Evolutionary conservation across 2,329 filamentous ascomycete species (phyloP), one percentile per base, ranked within the genome.

Genomic region (Alternaria gaisen): DNA sequence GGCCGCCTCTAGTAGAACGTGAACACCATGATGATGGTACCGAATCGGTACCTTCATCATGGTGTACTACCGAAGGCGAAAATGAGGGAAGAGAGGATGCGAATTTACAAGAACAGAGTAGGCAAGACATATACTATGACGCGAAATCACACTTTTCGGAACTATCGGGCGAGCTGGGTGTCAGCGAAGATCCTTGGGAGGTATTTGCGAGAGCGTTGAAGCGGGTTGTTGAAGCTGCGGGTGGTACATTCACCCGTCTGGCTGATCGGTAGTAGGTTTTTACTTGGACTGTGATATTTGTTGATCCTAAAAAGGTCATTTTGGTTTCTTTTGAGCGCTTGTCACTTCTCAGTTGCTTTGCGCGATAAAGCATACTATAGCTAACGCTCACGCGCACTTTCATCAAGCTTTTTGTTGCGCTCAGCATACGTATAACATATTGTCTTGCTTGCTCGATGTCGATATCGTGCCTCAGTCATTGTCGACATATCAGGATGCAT

Each of bases 111-210:
- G 16, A 38, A 16, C 34, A n/a, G 16, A 16, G 7, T 38, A 9
- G 16, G 6, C 8, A 16, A 0, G 34, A 38, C 16, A 1, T 16
- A 36, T 36, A 36, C 14, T 6, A 36, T 36, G 12, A 36, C 3
- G 32, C 32, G 0, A 12, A 14, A 5, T 36, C 32, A 12, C 14
- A 36, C 11, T 5, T 16, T 3, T 16, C 5, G 32, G 12, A 36
- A 0, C 32, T 8, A 38, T n/a, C 16, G 7, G 34, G 6, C 14
- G 34, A n/a, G 14, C 0, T 16, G 6, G 0, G 2, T 0, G 7
- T 9, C 9, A 38, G 16, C 16, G 6, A n/a, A n/a, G 16, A 38
- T 4, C 6, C 14, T 8, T 38, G 34, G 34, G 14, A n/a, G 34
- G 7, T 9, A n/a, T 9, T 18, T 9, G 6, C 0, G 16, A 16